These are phyloP conservation scores for Penicillium mononematosum DNA, from an alignment of 495 filamentous ascomycete genomes.

Conservation along the genomic window DNA sequence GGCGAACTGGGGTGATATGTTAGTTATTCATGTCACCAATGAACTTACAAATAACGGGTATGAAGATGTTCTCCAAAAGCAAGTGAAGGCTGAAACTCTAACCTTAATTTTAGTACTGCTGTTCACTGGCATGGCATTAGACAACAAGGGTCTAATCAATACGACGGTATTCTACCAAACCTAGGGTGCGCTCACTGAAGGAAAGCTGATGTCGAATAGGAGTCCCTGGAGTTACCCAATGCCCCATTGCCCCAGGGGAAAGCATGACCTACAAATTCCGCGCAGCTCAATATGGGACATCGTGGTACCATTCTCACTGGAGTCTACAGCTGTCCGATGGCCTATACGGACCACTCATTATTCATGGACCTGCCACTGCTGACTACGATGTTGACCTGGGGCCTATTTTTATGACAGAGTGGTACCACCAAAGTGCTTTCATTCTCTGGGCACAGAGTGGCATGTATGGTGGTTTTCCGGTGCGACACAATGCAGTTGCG, in stretches of 20 bases:
- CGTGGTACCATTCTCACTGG: conserved; percentile 66
- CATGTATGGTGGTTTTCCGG: not conserved
- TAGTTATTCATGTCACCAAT: not conserved
- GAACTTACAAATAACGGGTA: not conserved
- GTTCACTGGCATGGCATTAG: no score
- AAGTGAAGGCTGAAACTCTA: no score
- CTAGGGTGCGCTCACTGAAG: no score
- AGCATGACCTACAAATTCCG: conserved; percentile 51
- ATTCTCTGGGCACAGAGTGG: conserved; percentile 3
- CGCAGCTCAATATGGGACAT: conserved; percentile 54
- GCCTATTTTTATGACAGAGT: no score
- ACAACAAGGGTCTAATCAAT: no score
- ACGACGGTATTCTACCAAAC: no score
- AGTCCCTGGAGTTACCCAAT: no score
- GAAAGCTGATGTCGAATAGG: no score
- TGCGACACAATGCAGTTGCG: no score
- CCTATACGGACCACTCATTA: conserved; percentile 26
- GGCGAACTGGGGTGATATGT: no score
- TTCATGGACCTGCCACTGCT: conserved; percentile 28
- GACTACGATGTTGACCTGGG: conserved; percentile 45
- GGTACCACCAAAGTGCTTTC: conserved; percentile 25
- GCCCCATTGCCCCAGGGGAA: not conserved
- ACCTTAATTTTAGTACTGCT: no score
- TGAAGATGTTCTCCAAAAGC: not conserved
- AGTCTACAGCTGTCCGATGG: conserved; percentile 46